Percentiles rank a stretch among this genome's conserved stretches.
Conservation (phyloP, 169 alveolate species). For the Sarcocystis neurona region DNA sequence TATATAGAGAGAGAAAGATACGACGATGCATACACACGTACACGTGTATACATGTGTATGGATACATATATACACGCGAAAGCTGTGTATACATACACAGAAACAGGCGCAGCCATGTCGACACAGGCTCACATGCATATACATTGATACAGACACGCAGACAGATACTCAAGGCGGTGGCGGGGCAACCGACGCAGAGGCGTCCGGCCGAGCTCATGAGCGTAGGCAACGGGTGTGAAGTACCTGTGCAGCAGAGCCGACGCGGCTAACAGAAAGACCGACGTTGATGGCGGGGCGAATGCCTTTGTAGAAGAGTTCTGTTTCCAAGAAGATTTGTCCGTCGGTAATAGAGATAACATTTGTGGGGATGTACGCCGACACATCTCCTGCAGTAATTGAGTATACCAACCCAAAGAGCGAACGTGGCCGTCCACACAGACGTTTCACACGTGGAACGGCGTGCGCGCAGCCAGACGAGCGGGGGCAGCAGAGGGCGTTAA, state of each 20-base stretch:
- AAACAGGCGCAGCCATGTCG: neutral
- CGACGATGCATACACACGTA: neutral
- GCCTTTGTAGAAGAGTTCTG: conserved; percentile 96
- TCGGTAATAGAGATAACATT: conserved; percentile 98
- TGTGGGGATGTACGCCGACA: conserved; percentile 98
- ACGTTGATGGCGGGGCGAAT: conserved; percentile 98
- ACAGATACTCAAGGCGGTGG: neutral
- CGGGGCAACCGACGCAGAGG: no score
- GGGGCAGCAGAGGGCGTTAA: no score
- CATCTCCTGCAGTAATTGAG: conserved; percentile 90
- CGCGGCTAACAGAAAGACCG: conserved; percentile 97
- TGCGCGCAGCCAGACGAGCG: no score
- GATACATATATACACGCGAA: neutral
- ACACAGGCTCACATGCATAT: neutral
- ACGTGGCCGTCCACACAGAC: no score
- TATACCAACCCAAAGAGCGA: neutral
- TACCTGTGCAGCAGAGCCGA: conserved; percentile 96
- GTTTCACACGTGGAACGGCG: no score
- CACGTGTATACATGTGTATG: neutral
- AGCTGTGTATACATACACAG: neutral
- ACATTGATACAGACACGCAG: neutral
- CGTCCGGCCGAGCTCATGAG: no score
- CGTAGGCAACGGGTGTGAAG: no score
- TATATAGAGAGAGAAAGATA: neutral
- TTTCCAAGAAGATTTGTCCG: conserved; percentile 95